Percentiles rank a stretch among this genome's conserved stretches.
phyloP scores from a whole-genome alignment of 257 asterid genomes.

The Catharanthus roseus region DNA sequence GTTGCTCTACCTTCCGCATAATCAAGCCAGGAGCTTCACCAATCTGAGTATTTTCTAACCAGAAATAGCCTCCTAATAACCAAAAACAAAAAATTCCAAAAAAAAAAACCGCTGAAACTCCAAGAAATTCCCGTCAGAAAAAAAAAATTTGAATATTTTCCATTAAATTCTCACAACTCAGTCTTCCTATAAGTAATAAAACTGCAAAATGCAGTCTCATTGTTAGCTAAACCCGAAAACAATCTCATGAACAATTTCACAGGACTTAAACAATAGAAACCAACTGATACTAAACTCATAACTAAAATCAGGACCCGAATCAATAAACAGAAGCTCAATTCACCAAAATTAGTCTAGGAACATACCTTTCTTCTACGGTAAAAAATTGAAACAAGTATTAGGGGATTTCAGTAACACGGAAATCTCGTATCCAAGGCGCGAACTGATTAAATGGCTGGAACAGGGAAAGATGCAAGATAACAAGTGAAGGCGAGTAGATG shows the following conservation, averaged over 20 bases:
- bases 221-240: not conserved
- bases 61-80: not conserved
- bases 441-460: slow-evolving; percentile 27
- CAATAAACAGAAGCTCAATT: not conserved
- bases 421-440: slow-evolving; percentile 40
- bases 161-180: not conserved
- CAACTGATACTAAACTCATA: not conserved
- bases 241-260: no score
- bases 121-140: not conserved
- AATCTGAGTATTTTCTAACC: not conserved
- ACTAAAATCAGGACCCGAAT: not conserved
- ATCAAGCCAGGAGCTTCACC: not conserved
- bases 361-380: not conserved
- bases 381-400: slow-evolving; percentile 17
- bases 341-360: not conserved
- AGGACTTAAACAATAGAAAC: not conserved
- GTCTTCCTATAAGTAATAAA: not conserved
- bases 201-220: not conserved
- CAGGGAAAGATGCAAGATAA: slow-evolving; percentile 16
- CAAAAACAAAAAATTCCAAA: not conserved
- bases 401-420: slow-evolving; percentile 35
- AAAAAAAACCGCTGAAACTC: not conserved
- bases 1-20: not conserved
- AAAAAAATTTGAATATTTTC: not conserved
- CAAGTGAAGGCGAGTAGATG: slow-evolving; percentile 9